Conservation (phyloP, 352 stramenopile genomes). For the Globisporangium alternatum region DNA sequence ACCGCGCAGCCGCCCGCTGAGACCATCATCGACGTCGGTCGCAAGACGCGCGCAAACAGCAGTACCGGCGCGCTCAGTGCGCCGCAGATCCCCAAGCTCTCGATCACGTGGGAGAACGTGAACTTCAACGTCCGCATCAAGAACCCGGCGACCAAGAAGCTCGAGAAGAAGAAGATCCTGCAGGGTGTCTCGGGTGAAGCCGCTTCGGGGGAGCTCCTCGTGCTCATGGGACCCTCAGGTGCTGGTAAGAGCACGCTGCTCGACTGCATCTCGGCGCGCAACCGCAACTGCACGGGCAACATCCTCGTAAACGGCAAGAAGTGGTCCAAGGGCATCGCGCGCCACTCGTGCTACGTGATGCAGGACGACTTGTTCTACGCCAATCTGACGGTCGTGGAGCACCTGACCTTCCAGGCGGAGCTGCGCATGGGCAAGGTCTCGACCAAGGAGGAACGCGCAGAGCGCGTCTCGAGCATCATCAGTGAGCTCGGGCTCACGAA, state of each 20-base stretch:
- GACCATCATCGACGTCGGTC: slow-evolving; percentile 15
- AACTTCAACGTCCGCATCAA: slow-evolving; percentile 27
- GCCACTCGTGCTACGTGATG: slow-evolving; percentile 59
- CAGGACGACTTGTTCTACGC: slow-evolving; percentile 86
- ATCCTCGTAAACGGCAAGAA: slow-evolving; percentile 55
- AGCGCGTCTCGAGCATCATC: slow-evolving; percentile 34
- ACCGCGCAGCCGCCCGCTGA: background rate
- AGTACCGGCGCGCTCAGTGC: slow-evolving; percentile 32
- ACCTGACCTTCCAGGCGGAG: slow-evolving; percentile 76
- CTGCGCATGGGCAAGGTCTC: slow-evolving; percentile 47
- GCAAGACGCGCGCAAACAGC: slow-evolving; percentile 20
- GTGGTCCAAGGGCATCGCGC: slow-evolving; percentile 28
- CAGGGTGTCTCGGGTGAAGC: slow-evolving; percentile 35
- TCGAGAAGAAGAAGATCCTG: slow-evolving; percentile 42
- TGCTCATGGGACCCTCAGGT: slow-evolving; percentile 41
- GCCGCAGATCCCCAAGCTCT: slow-evolving; percentile 25
- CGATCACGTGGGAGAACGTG: slow-evolving; percentile 32
- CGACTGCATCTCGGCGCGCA: slow-evolving; percentile 36
- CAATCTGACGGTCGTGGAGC: slow-evolving; percentile 83
- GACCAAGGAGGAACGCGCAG: slow-evolving; percentile 18
- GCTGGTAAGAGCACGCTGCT: slow-evolving; percentile 39
- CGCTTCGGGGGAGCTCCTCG: slow-evolving; percentile 24
- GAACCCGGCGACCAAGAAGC: slow-evolving; percentile 21
- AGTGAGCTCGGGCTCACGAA: slow-evolving; percentile 39
- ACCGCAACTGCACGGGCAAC: slow-evolving; percentile 45